A percentile compares a stretch with the other conserved stretches of the same genome.
Evolutionary conservation across 2,329 filamentous ascomycete genomes (phyloP).

Genomic region (Akanthomyces muscarius): DNA sequence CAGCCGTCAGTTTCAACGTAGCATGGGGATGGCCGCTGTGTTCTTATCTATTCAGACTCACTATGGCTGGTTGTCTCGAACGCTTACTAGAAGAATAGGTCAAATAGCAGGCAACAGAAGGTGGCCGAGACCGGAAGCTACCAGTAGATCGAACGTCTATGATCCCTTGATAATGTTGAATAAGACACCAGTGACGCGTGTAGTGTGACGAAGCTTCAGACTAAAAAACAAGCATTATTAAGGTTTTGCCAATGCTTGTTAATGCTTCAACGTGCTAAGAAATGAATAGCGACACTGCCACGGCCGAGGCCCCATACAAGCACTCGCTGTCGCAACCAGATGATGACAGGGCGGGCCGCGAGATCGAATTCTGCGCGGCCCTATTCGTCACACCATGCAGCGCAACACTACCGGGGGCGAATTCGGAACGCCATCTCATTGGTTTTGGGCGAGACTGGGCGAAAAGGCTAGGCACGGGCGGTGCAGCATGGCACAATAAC

Average conservation of each 20-base stretch:
- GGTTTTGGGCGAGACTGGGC: background rate
- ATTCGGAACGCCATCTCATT: background rate
- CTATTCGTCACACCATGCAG: background rate
- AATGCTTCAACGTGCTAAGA: too few species aligned
- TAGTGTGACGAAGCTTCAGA: too few species aligned
- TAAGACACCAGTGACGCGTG: too few species aligned
- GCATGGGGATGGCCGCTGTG: background rate
- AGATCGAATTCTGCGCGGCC: background rate
- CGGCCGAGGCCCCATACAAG: background rate
- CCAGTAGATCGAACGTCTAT: too few species aligned
- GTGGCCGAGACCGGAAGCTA: too few species aligned
- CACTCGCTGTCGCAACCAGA: background rate
- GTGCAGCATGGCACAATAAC: too few species aligned
- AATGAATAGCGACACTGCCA: background rate
- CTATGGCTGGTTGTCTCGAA: background rate
- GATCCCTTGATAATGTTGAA: too few species aligned
- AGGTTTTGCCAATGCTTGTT: too few species aligned
- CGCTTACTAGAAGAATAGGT: background rate
- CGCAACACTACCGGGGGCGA: background rate
- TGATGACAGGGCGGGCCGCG: background rate
- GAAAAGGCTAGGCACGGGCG: background rate
- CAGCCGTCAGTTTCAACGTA: conserved; percentile 14
- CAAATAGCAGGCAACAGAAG: too few species aligned
- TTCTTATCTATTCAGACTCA: background rate
- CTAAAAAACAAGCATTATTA: too few species aligned